Base-by-base conservation (phyloP, 176 grass and related monocot genomes). In the Carex cristatella region DNA sequence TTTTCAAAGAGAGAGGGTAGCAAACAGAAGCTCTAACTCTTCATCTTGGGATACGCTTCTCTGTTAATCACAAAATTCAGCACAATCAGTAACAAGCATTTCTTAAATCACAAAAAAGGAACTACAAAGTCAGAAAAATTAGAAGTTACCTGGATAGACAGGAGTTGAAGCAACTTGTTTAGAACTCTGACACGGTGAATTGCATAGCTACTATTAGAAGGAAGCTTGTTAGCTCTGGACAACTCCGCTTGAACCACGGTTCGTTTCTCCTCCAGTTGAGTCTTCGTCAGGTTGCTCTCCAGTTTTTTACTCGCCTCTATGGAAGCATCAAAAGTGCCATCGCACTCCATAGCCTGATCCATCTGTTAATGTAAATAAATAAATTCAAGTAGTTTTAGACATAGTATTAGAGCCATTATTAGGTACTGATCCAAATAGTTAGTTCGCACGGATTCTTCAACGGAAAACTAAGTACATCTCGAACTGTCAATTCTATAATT, bases 1-100 rank as follows among this genome's bases (percentile, higher is more conserved):
- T 32, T 78, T 94, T 70, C 54, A 94, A 67, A 98, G 79, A 61
- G 92, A 94, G 85, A 98, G 92, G 86, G 71, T 94, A 82, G 95
- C 91, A 75, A 98, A 98, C 77, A 98, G 91, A 7, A 98, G 91
- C 86, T 94, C 91, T 48, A 98, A 86, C 51, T 98, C 95, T 65
- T 93, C 92, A 46, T 98, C 89, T 87, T 98, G 88, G 28, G 91
- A 88, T 30, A 69, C 83, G 40, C 81, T 91, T 61, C 89, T 91
- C 92, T 97, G 84, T 54, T 65, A 68, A 30, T 64, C 61, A 11
- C 61, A 64, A 64, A 9, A 64, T 64, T 61, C 61, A 61, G 6
- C 18, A 64, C 23, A 64, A 64, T 64, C 61, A 64, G 27, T 30
- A 64, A 10, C 61, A 64, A 10, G 19, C 23, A 64, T 9, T 61